Conservation (phyloP, 2,329 filamentous ascomycete genomes). For the Sclerotinia subarctica region DNA sequence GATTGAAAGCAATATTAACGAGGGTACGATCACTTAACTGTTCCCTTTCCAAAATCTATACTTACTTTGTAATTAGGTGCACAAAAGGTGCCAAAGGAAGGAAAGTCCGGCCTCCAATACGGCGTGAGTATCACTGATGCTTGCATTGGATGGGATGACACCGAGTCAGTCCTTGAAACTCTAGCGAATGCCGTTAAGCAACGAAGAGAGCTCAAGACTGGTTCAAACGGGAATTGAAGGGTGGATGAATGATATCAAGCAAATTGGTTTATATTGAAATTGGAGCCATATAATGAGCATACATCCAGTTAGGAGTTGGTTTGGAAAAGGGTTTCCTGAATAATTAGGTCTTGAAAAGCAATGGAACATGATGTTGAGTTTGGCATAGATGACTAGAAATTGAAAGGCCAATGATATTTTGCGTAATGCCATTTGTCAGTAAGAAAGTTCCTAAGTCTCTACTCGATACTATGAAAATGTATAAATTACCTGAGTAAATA, state of each 20-base stretch:
- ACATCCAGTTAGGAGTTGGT: conserved; percentile 12
- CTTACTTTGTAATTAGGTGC: conserved; percentile 51
- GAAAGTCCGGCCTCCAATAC: conserved; percentile 80
- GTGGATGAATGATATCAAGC: too few relatives aligned
- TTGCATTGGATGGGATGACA: conserved; percentile 93
- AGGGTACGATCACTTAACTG: conserved; percentile 53
- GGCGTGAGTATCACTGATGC: conserved; percentile 97
- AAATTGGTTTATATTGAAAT: neutral
- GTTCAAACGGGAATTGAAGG: conserved; percentile 22
- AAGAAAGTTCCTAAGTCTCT: neutral
- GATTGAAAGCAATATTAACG: conserved; percentile 97
- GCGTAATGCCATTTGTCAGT: conserved; percentile 6
- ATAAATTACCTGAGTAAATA: neutral
- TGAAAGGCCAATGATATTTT: conserved; percentile 3
- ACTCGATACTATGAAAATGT: neutral
- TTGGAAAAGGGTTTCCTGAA: conserved; percentile 5
- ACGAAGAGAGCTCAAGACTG: conserved; percentile 52
- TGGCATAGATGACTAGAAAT: neutral
- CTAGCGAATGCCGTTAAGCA: conserved; percentile 78
- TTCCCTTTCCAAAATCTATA: neutral
- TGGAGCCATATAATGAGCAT: neutral
- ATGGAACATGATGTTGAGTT: neutral
- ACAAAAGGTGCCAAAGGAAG: conserved; percentile 89
- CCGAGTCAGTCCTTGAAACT: conserved; percentile 70
- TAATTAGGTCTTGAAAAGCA: neutral